Percentiles rank a stretch among this genome's conserved stretches.
phyloP scores from a whole-genome alignment of 2,329 filamentous ascomycete species.

The Catunica adiposa region DNA sequence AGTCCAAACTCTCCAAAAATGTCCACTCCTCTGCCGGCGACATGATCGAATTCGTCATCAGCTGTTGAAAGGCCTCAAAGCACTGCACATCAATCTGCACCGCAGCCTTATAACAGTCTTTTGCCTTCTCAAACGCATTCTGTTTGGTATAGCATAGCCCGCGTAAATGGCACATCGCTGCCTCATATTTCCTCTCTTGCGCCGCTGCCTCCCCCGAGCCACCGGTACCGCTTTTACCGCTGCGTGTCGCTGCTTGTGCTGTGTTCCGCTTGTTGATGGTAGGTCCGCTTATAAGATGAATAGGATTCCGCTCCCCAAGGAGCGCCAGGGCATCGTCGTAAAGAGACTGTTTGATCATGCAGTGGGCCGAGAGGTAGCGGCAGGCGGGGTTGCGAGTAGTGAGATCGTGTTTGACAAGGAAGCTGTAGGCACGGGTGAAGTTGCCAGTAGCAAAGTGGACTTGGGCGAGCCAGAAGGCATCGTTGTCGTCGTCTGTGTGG shows the following conservation, averaged over 20 bases:
- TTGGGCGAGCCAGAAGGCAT: slow-evolving; percentile 96
- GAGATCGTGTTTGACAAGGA: slow-evolving; percentile 71
- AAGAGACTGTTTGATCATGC: slow-evolving; percentile 78
- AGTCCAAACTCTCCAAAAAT: slow-evolving; percentile 77
- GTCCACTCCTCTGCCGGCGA: slow-evolving; percentile 76
- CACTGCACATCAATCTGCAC: slow-evolving; percentile 95
- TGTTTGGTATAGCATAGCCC: slow-evolving; percentile 93
- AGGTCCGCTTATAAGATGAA: slow-evolving; percentile 58
- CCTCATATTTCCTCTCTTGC: slow-evolving; percentile 59
- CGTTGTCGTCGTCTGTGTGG: slow-evolving; percentile 63
- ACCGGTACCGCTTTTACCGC: slow-evolving; percentile 18
- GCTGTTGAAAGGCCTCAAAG: slow-evolving; percentile 93
- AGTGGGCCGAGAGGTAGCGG: slow-evolving; percentile 83
- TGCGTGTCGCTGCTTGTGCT: slow-evolving; percentile 32
- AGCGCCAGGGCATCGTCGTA: slow-evolving; percentile 77
- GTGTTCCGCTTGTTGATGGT: slow-evolving; percentile 43
- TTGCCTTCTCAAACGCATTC: slow-evolving; percentile 91
- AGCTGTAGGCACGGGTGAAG: slow-evolving; percentile 77
- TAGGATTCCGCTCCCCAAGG: slow-evolving; percentile 86
- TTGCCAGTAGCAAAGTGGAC: slow-evolving; percentile 93
- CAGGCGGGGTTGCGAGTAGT: slow-evolving; percentile 69
- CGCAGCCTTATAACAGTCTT: slow-evolving; percentile 96
- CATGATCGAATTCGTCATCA: slow-evolving; percentile 93
- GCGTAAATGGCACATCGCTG: slow-evolving; percentile 89
- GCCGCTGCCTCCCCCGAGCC: slow-evolving; percentile 6